A percentile compares a stretch with the other conserved stretches of the same genome.
phyloP scores from a whole-genome alignment of 179 eudicot genomes.

The Beta lomatogona region DNA sequence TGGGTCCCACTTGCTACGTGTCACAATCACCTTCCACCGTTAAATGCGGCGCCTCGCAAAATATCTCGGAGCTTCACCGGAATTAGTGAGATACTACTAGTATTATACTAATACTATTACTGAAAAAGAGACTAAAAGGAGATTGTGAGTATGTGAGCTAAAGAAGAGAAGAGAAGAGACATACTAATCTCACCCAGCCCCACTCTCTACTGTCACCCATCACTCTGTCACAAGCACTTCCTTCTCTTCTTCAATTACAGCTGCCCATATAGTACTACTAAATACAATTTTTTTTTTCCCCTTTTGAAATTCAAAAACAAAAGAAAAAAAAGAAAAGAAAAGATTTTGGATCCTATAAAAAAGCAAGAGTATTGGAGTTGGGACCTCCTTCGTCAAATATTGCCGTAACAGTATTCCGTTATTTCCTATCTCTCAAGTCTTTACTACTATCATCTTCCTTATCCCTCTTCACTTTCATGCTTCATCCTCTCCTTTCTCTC shows the following conservation, averaged over 20 bases:
- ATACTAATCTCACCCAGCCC: background rate
- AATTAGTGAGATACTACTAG: too few relatives aligned
- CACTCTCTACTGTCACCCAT: constrained; percentile 2
- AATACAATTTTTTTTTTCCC: background rate
- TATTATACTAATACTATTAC: too few relatives aligned
- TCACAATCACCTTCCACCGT: constrained; percentile 14
- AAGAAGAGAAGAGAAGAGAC: background rate
- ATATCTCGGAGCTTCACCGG: constrained; percentile 35
- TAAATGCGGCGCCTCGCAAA: constrained; percentile 61
- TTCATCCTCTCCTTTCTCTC: background rate
- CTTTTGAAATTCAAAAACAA: background rate
- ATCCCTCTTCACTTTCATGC: background rate
- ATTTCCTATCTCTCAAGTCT: background rate
- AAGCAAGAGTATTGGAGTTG: background rate
- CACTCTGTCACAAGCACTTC: background rate
- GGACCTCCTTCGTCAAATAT: background rate
- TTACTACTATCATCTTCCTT: background rate
- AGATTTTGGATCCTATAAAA: constrained; percentile 37
- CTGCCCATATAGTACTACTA: background rate
- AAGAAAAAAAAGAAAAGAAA: background rate
- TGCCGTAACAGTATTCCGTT: background rate
- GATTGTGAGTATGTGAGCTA: too few relatives aligned
- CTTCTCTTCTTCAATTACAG: background rate
- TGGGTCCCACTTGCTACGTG: constrained; percentile 32
- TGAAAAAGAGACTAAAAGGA: too few relatives aligned